A percentile compares a stretch with the other conserved stretches of the same genome.
phyloP scores from a whole-genome alignment of 2,329 filamentous ascomycete species.

The Fusarium avenaceum region DNA sequence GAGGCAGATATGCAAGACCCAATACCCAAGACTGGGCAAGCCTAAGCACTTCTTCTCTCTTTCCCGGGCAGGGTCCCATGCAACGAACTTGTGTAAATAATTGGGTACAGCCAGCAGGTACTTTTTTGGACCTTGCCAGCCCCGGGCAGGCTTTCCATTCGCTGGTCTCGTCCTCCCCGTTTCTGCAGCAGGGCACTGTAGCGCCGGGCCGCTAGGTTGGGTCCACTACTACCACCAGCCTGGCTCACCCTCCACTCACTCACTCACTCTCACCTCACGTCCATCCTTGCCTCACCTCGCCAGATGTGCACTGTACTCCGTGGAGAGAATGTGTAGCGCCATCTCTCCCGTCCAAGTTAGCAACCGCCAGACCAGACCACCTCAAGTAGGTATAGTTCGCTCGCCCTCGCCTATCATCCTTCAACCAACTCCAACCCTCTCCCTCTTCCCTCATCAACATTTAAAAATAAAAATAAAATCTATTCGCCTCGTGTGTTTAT shows the following conservation, averaged over 20 bases:
- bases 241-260: slow-evolving; percentile 22
- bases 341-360: slow-evolving; percentile 40
- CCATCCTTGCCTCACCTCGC: not conserved
- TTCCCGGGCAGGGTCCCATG: slow-evolving; percentile 32
- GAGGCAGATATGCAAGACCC: not conserved
- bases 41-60: not conserved
- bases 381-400: slow-evolving; percentile 43
- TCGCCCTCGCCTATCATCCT: slow-evolving; percentile 41
- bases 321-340: slow-evolving; percentile 35
- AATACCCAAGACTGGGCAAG: not conserved
- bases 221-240: slow-evolving; percentile 48
- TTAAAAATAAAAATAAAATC: slow-evolving; percentile 1
- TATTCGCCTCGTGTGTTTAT: slow-evolving; percentile 19
- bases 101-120: slow-evolving; percentile 25
- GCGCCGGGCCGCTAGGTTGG: slow-evolving; percentile 46
- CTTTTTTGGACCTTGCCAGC: slow-evolving; percentile 28
- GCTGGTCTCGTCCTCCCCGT: slow-evolving; percentile 22
- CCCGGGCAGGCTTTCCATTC: slow-evolving; percentile 37
- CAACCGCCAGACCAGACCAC: slow-evolving; percentile 32
- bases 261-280: too few species aligned
- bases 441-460: slow-evolving; percentile 25
- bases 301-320: slow-evolving; percentile 27
- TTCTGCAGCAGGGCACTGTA: slow-evolving; percentile 40
- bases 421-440: slow-evolving; percentile 32
- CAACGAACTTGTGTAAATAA: slow-evolving; percentile 43